Evolutionary conservation across 805 yeast species (phyloP).

Genomic region (Pichia membranifaciens): DNA sequence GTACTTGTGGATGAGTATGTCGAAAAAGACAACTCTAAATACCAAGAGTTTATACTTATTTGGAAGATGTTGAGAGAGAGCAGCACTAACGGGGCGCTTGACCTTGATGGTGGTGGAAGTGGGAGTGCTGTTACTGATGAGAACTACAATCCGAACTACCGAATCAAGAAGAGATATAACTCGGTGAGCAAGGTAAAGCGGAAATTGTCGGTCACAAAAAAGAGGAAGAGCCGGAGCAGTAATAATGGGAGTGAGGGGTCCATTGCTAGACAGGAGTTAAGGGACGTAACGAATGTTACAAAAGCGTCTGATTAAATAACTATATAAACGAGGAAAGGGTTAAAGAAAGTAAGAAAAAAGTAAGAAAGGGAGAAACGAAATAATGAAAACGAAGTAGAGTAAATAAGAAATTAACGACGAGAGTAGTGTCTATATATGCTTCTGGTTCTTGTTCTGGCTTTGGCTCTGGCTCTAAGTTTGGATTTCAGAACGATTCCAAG

Average conservation of each 20-base stretch:
- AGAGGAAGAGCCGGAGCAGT: neutral
- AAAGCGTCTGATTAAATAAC: neutral
- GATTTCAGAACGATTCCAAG: too few species aligned
- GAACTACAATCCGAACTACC: neutral
- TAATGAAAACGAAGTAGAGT: neutral
- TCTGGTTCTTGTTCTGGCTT: neutral
- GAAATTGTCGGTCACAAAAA: neutral
- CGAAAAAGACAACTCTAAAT: conserved; percentile 9
- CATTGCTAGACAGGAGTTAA: neutral
- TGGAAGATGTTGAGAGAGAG: conserved; percentile 3
- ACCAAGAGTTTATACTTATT: conserved; percentile 3
- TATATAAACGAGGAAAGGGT: neutral
- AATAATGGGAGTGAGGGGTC: neutral
- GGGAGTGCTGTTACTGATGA: neutral
- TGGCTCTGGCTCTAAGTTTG: too few species aligned
- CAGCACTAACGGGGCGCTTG: neutral
- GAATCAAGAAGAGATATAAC: neutral
- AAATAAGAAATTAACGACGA: neutral
- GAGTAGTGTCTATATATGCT: too few species aligned
- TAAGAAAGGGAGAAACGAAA: neutral
- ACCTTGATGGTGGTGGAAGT: too few species aligned
- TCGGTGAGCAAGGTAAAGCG: neutral
- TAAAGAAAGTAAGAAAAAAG: neutral
- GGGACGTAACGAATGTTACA: neutral
- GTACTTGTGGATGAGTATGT: neutral